Conservation (phyloP, 2,329 filamentous ascomycete genomes). For the Sclerotinia nivalis region DNA sequence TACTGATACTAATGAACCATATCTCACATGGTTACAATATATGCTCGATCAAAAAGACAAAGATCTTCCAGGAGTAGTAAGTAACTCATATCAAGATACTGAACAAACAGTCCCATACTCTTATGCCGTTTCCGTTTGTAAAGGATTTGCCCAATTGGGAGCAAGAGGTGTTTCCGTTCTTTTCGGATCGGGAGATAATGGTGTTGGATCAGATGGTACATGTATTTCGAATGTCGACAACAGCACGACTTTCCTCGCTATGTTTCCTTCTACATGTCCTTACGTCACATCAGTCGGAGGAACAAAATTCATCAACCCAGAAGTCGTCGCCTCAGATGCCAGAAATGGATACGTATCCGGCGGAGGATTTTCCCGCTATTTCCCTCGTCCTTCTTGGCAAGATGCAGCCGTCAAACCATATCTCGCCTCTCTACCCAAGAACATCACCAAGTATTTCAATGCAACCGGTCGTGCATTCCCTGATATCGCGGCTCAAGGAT, state of each 20-base stretch:
- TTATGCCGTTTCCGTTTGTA: constrained; percentile 56
- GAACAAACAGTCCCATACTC: constrained; percentile 54
- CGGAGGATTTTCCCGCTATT: constrained; percentile 55
- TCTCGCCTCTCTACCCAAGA: constrained; percentile 44
- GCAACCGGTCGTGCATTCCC: constrained; percentile 50
- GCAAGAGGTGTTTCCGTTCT: constrained; percentile 55
- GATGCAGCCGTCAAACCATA: constrained; percentile 46
- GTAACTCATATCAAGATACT: constrained; percentile 59
- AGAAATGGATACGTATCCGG: constrained; percentile 43
- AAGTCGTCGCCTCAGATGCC: constrained; percentile 43
- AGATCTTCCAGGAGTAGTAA: constrained; percentile 54
- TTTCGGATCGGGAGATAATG: constrained; percentile 54
- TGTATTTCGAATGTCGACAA: constrained; percentile 57
- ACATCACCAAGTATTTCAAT: constrained; percentile 50
- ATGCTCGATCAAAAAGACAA: constrained; percentile 46
- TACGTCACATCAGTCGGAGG: constrained; percentile 66
- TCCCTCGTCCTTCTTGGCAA: constrained; percentile 50
- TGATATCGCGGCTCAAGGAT: constrained; percentile 57
- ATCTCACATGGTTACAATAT: constrained; percentile 55
- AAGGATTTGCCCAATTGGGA: constrained; percentile 53
- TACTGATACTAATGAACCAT: constrained; percentile 52
- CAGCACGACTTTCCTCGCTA: constrained; percentile 55
- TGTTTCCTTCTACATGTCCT: constrained; percentile 66
- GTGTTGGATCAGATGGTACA: constrained; percentile 44
- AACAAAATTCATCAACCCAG: constrained; percentile 41